Evolutionary conservation across 75 land plant genomes (phyloP), one percentile per base, ranked within the genome.

Genomic region (Sequoiadendron giganteum): DNA sequence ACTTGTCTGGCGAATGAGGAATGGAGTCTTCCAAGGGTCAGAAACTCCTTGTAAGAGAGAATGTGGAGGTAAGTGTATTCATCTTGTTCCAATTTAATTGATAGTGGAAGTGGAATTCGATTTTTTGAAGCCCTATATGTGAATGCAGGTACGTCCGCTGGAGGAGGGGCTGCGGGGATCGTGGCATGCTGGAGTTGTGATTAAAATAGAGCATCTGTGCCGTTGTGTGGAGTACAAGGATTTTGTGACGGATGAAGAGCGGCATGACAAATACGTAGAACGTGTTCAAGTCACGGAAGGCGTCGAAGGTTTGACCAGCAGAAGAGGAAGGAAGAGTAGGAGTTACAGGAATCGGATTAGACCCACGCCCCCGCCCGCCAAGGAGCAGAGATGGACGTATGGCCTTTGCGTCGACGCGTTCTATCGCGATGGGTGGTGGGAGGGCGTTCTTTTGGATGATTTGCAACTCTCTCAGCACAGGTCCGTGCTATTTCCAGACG

Each of bases 371-470:
- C 95, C 95, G 1, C 94, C 93, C 39, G 15, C 39, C 2, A 7
- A 34, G 68, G 38, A 75, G 38, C 21, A 14, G 43, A 14, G 13
- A 5, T 86, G 92, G 48, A 82, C 36, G 16, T 93, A 91, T 87
- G 97, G 97, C 1, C 87, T 94, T 3, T 95, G 94, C 45, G 97
- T 97, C 5, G 99, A 97, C 90, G 92, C 89, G 0, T 88, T 89
- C 55, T 79, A 90, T 45, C 49, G 89, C 30, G 96, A 95, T 85
- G 95, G 94, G 34, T 97, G 96, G 97, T 97, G 96, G 96, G 99
- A 97, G 87, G 99, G 99, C 38, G 92, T 97, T n/a, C 88, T 97
- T 28, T 88, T 93, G 80, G 96, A 96, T 28, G 89, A 87, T 73
- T 73, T 89, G 3, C 89, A 90, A 39, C 83, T 84, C 5, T 68